Percentiles rank a stretch among this genome's conserved stretches.
Conservation (phyloP, 257 asterid genomes). For the Capsicum baccatum region DNA sequence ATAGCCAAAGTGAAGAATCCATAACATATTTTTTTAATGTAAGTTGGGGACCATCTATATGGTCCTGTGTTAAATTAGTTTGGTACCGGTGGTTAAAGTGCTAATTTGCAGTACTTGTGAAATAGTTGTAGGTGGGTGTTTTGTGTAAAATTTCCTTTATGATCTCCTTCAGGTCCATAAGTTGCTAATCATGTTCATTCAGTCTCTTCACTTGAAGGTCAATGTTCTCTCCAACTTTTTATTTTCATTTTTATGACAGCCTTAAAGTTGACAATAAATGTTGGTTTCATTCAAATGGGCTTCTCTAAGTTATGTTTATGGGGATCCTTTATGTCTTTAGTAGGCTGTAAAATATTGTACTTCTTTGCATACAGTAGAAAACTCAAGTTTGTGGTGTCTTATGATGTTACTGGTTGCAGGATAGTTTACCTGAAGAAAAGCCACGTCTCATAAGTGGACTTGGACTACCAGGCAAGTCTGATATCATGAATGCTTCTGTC, state of each 20-base stretch:
- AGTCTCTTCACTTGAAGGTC: neutral
- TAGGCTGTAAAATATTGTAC: neutral
- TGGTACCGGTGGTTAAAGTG: neutral
- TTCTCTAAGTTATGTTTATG: neutral
- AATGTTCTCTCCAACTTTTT: neutral
- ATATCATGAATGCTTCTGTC: neutral
- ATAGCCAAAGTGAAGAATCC: neutral
- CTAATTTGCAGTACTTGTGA: constrained; percentile 12
- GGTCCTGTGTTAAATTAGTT: neutral
- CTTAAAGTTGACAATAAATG: neutral
- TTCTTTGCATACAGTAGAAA: constrained; percentile 32
- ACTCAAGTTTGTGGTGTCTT: constrained; percentile 28
- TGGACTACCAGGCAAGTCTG: constrained; percentile 85
- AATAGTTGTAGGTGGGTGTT: neutral
- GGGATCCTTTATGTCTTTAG: neutral
- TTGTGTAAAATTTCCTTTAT: neutral
- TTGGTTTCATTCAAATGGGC: neutral
- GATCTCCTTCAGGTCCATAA: constrained; percentile 13
- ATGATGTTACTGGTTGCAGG: constrained; percentile 54
- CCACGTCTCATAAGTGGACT: constrained; percentile 93
- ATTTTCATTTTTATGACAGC: neutral
- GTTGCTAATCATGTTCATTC: constrained; percentile 23
- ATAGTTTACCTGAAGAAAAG: constrained; percentile 74
- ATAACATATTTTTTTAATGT: neutral
- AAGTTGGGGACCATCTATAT: neutral